phyloP scores from a whole-genome alignment of 2,329 filamentous ascomycete genomes.

The Fusarium sp. region DNA sequence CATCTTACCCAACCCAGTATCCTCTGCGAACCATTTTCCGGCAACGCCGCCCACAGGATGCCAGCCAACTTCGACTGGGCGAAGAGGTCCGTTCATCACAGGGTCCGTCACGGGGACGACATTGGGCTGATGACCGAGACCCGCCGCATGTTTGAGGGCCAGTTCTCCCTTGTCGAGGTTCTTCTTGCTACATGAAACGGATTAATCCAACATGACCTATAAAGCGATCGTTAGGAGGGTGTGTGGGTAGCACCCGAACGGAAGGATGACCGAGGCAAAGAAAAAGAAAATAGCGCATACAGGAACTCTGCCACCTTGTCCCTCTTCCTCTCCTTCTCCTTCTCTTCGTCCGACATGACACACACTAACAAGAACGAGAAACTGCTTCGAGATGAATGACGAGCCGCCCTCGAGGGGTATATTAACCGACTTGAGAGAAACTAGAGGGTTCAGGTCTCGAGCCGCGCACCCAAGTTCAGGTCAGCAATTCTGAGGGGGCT shows the following conservation, averaged over 20 bases:
- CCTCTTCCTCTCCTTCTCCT: conserved; percentile 46
- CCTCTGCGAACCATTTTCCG: conserved; percentile 69
- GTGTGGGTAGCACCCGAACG: neutral
- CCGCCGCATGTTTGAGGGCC: conserved; percentile 51
- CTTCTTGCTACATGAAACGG: conserved; percentile 39
- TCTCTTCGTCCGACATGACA: conserved; percentile 27
- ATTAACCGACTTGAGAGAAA: neutral
- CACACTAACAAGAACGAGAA: neutral
- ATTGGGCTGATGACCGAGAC: conserved; percentile 48
- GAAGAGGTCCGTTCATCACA: conserved; percentile 44
- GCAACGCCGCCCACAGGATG: conserved; percentile 67
- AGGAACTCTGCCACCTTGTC: conserved; percentile 49
- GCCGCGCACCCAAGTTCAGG: conserved; percentile 2
- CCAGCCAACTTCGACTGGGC: conserved; percentile 65
- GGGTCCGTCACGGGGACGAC: conserved; percentile 46
- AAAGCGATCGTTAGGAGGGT: neutral
- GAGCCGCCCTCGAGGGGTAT: too few species aligned
- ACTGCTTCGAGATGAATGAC: neutral
- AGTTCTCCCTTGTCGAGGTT: conserved; percentile 51
- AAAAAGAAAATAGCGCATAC: conserved; percentile 43
- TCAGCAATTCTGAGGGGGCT: conserved; percentile 11
- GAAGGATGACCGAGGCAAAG: neutral
- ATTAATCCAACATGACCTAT: neutral
- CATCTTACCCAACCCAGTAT: conserved; percentile 65
- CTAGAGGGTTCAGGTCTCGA: neutral